phyloP scores from a whole-genome alignment of 2,329 filamentous ascomycete species.

The Penicillium sp. region DNA sequence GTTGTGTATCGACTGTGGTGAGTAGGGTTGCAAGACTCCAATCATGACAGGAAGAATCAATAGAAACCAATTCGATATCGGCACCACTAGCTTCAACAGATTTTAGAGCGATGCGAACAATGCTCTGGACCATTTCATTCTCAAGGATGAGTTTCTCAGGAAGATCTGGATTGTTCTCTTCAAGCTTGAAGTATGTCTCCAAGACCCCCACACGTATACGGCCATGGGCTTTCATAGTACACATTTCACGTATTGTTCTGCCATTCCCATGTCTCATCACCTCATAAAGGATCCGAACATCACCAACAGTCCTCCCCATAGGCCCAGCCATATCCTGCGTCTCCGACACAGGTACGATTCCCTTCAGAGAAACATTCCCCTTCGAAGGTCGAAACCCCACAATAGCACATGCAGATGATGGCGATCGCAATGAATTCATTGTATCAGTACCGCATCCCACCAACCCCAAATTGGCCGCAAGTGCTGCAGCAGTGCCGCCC shows the following conservation, averaged over 20 bases:
- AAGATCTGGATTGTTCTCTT: constrained; percentile 13
- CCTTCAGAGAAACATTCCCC: constrained; percentile 51
- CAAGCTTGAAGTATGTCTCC: constrained; percentile 56
- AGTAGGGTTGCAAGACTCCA: constrained; percentile 33
- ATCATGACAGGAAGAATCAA: constrained; percentile 44
- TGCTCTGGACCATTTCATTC: constrained; percentile 56
- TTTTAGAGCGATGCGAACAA: constrained; percentile 48
- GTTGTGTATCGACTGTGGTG: constrained; percentile 57
- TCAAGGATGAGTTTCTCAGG: constrained; percentile 37
- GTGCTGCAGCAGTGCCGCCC: constrained; percentile 60
- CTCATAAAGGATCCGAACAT: constrained; percentile 26
- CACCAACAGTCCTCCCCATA: constrained; percentile 49
- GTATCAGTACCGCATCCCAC: constrained; percentile 61
- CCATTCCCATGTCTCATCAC: constrained; percentile 22
- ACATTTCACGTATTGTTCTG: not conserved
- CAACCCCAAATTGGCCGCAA: constrained; percentile 58
- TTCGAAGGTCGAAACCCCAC: constrained; percentile 59
- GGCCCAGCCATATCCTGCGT: constrained; percentile 59
- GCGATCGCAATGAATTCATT: constrained; percentile 61
- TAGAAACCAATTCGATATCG: constrained; percentile 45
- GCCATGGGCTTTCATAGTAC: too few species aligned
- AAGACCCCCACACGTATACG: constrained; percentile 47
- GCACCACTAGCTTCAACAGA: not conserved
- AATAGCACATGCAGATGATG: constrained; percentile 60
- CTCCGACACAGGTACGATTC: constrained; percentile 56